Evolutionary conservation across 345 rosid genomes (phyloP).

Genomic region (Draba incana): DNA sequence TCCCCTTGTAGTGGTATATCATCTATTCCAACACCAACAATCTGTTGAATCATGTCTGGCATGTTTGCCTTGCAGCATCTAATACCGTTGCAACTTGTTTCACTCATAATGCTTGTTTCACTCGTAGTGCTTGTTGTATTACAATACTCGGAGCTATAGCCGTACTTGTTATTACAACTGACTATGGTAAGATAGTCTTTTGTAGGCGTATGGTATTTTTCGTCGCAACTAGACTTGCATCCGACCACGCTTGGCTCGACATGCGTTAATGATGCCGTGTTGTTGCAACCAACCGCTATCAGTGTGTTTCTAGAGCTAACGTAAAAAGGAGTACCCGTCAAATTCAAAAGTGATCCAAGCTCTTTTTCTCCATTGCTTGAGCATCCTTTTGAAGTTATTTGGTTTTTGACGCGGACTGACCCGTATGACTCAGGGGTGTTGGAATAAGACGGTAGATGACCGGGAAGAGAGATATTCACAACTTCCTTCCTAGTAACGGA

Average conservation of each 20-base stretch:
- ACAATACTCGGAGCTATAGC: not conserved
- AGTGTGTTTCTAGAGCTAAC: conserved; percentile 14
- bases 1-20: not conserved
- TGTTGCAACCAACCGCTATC: conserved; percentile 42
- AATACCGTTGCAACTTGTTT: conserved; percentile 24
- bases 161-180: not conserved
- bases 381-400: conserved; percentile 8
- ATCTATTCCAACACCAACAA: not conserved
- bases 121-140: too few species aligned
- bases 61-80: conserved; percentile 42
- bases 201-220: not conserved
- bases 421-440: not conserved
- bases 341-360: not conserved
- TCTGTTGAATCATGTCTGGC: not conserved
- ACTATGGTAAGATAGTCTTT: not conserved
- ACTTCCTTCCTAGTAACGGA: not conserved
- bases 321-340: conserved; percentile 14
- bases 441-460: not conserved
- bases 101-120: not conserved
- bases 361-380: not conserved
- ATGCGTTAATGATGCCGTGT: not conserved
- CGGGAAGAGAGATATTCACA: conserved; percentile 21
- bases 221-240: conserved; percentile 42
- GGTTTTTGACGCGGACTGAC: not conserved
- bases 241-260: conserved; percentile 23